Evolutionary conservation across 352 stramenopile genomes (phyloP).

Genomic region (Globisporangium nagaii): DNA sequence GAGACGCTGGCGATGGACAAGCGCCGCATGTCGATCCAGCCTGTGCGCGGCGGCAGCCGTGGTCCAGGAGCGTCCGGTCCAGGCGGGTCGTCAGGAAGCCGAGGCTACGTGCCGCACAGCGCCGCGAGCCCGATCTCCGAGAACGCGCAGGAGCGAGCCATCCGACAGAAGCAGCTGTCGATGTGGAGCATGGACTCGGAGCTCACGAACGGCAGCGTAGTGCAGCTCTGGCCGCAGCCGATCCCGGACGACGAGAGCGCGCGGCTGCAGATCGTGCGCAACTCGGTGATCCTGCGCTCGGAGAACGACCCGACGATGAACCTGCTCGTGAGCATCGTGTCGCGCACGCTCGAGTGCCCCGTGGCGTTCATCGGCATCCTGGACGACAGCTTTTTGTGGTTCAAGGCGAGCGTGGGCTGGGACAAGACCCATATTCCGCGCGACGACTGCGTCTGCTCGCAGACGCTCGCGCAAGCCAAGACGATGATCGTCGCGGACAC

Average conservation of each 20-base stretch:
- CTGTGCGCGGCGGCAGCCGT: not conserved
- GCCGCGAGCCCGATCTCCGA: not conserved
- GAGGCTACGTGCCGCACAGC: not conserved
- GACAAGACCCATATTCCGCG: conserved; percentile 46
- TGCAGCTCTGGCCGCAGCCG: conserved; percentile 58
- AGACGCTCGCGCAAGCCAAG: conserved; percentile 33
- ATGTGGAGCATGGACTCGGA: conserved; percentile 59
- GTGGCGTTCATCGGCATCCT: conserved; percentile 67
- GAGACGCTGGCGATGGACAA: conserved; percentile 26
- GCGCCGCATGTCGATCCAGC: conserved; percentile 20
- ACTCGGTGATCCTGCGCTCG: conserved; percentile 39
- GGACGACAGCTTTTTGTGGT: conserved; percentile 42
- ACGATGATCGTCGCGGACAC: conserved; percentile 67
- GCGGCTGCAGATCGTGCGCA: conserved; percentile 39
- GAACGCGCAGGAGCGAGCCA: not conserved
- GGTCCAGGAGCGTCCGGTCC: not conserved
- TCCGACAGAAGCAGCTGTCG: conserved; percentile 36
- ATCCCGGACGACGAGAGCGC: conserved; percentile 40
- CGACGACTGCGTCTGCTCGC: conserved; percentile 50
- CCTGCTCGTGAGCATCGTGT: conserved; percentile 63
- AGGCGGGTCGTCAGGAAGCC: no score
- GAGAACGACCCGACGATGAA: conserved; percentile 72
- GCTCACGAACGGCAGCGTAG: conserved; percentile 49
- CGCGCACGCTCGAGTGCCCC: conserved; percentile 56
- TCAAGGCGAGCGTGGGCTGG: conserved; percentile 68